Base-by-base conservation (phyloP, 2,329 filamentous ascomycete genomes). In the Bipolaris bicolor region DNA sequence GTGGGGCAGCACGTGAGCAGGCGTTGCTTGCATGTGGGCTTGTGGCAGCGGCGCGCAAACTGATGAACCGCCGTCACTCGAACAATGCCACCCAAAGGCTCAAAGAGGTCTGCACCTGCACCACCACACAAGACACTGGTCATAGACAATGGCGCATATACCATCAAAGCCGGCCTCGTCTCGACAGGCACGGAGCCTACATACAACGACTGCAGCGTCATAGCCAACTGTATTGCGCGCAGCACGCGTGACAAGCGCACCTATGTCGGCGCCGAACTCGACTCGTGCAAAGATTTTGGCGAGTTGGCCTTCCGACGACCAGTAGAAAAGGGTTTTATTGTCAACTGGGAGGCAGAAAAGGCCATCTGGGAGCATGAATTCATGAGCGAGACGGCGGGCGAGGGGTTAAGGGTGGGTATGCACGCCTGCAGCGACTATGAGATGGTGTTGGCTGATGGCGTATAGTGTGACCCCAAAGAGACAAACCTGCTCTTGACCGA, bases 301-400 rank as follows among this genome's bases (percentile, higher is more conserved):
- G 94, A 97, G 75, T 86, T 96, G 18, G 84, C 86, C 7, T 97
- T 97, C 70, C 86, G 94, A 1, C 83, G 94, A 0, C 95, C 95
- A 0, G 90, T 98, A 1, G 95, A 99, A 77, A 96, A 93, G 77
- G 95, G 95, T 7, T 98, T 91, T 72, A 83, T 98, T 48, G 93
- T 98, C 60, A 97, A 94, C 72, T 99, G 95, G 95, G 95, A 99
- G 77, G 89, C 90, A 0, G 87, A 99, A 79, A 94, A 91, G 77
- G 93, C 95, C 71, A 91, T 99, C 49, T 99, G 95, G 95, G 92
- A 97, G 70, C 87, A 89, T 66, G 88, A 93, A 58, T 90, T 98
- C 70, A 88, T 96, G 67, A 87, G 90, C 64, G 80, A 94, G 64
- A 87, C 90, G 63, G 81, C 84, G 56, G 86, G 86, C 64, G 86